Conservation (phyloP, 495 filamentous ascomycete genomes). For the Mytilinidion resinicola region DNA sequence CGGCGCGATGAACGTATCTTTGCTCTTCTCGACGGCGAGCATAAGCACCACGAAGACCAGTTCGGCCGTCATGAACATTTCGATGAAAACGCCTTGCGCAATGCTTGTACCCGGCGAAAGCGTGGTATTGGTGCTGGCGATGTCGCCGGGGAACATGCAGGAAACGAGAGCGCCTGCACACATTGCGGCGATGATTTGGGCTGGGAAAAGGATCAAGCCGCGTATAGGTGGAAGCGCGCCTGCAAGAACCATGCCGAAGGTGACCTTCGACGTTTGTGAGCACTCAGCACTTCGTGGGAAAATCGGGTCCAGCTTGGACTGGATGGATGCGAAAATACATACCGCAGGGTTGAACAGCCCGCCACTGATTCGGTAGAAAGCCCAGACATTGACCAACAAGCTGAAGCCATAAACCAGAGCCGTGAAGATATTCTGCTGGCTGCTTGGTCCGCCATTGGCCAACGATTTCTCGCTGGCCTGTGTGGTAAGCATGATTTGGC, state of each 20-base stretch:
- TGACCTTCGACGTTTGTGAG: slow-evolving; percentile 39
- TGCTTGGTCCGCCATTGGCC: slow-evolving; percentile 31
- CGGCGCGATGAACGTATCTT: slow-evolving; percentile 67
- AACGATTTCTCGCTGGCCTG: slow-evolving; percentile 4
- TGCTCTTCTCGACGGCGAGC: slow-evolving; percentile 70
- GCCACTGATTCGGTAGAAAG: slow-evolving; percentile 73
- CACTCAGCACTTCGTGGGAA: background rate
- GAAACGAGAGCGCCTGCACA: slow-evolving; percentile 53
- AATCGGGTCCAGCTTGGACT: background rate
- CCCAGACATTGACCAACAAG: slow-evolving; percentile 72
- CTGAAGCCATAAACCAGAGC: slow-evolving; percentile 63
- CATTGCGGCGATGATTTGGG: slow-evolving; percentile 52
- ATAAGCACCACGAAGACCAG: slow-evolving; percentile 72
- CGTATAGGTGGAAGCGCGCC: slow-evolving; percentile 49
- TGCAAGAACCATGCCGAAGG: slow-evolving; percentile 50
- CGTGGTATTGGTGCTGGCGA: slow-evolving; percentile 49
- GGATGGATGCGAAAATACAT: slow-evolving; percentile 3
- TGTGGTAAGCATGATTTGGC: slow-evolving; percentile 9
- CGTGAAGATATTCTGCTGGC: slow-evolving; percentile 49
- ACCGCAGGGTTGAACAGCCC: slow-evolving; percentile 74
- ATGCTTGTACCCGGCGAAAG: slow-evolving; percentile 51
- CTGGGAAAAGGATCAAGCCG: slow-evolving; percentile 43
- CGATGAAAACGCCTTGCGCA: slow-evolving; percentile 64
- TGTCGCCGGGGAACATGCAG: slow-evolving; percentile 54
- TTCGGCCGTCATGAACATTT: slow-evolving; percentile 70